Evolutionary conservation across 2,329 filamentous ascomycete species (phyloP), one percentile per base, ranked within the genome.

Genomic region (Monosporascus sp.): DNA sequence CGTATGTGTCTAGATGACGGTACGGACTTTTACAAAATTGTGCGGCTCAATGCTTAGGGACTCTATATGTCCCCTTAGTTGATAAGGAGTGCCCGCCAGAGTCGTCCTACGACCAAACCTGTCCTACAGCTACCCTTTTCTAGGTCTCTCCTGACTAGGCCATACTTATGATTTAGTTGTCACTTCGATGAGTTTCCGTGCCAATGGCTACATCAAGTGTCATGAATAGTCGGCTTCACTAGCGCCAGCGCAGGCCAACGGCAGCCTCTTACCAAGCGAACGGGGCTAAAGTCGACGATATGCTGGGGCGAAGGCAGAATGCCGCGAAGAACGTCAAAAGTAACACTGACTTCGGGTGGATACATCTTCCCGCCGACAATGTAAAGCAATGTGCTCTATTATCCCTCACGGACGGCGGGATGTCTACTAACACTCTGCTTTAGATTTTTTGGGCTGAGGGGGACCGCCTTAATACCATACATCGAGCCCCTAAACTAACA

Each of bases 391-490:
- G 3, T 34, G 4, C 3, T 34, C 11, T 18, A 45, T 38, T 36
- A 18, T 50, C 45, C 54, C 25, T 42, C 37, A 18, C 55, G 24
- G 37, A 20, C 48, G 27, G 31, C 42, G 20, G 53, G 6, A 55
- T 20, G 54, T 48, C 25, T 31, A 54, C 62, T 61, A 60, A 63
- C 58, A 42, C 44, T 27, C 18, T n/a, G 27, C 47, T 49, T 50
- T 77, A 81, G 62, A 76, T 82, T 60, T 76, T 78, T 1, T 86
- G 83, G 83, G 77, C 81, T 5, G 82, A 86, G 65, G 77, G 77
- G 68, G 17, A 34, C 31, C 31, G 9, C 3, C 11, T 9, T 14
- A 2, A 11, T 34, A 14, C 31, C 11, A 34, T 34, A 14, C 9
- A 34, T 14, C 31, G 31, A 5, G 31, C 31, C 31, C 3, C 11